Evolutionary conservation across 257 asterid species (phyloP).

Genomic region (Thymus mandschuricus): DNA sequence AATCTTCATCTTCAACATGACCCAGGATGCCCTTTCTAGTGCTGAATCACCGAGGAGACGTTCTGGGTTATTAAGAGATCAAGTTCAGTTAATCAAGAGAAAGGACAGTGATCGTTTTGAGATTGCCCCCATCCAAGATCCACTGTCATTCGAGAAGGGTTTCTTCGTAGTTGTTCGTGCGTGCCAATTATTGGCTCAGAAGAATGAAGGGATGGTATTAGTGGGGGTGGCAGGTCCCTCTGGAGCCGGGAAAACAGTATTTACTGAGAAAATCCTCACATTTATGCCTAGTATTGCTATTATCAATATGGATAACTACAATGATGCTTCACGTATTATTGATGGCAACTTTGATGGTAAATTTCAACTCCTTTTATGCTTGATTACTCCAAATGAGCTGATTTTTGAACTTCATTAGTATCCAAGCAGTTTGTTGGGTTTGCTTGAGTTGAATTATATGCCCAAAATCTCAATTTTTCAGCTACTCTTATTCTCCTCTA

Average conservation of each 20-base stretch:
- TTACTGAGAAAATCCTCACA: constrained; percentile 81
- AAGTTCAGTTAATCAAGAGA: constrained; percentile 81
- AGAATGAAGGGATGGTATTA: constrained; percentile 78
- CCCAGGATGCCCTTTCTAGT: constrained; percentile 51
- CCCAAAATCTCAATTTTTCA: constrained; percentile 5
- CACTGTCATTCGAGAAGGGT: constrained; percentile 91
- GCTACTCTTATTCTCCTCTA: no score
- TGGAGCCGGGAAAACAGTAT: constrained; percentile 94
- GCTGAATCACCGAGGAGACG: constrained; percentile 85
- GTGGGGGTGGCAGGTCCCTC: constrained; percentile 98
- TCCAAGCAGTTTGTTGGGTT: constrained; percentile 16
- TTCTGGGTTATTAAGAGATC: constrained; percentile 83
- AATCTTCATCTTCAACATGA: constrained; percentile 46
- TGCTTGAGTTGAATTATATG: constrained; percentile 18
- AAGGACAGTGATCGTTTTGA: constrained; percentile 78
- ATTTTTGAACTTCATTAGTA: constrained; percentile 3
- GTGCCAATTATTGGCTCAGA: constrained; percentile 89
- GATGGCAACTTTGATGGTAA: constrained; percentile 97
- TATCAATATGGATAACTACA: constrained; percentile 93
- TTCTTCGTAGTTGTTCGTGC: constrained; percentile 87
- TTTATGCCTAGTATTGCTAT: constrained; percentile 89
- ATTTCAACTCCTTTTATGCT: constrained; percentile 2
- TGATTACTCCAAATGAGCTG: constrained; percentile 2
- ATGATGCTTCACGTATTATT: constrained; percentile 81
- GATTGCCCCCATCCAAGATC: constrained; percentile 80